Evolutionary conservation across 2,329 filamentous ascomycete genomes (phyloP).

Genomic region (Fusarium euwallaceae): DNA sequence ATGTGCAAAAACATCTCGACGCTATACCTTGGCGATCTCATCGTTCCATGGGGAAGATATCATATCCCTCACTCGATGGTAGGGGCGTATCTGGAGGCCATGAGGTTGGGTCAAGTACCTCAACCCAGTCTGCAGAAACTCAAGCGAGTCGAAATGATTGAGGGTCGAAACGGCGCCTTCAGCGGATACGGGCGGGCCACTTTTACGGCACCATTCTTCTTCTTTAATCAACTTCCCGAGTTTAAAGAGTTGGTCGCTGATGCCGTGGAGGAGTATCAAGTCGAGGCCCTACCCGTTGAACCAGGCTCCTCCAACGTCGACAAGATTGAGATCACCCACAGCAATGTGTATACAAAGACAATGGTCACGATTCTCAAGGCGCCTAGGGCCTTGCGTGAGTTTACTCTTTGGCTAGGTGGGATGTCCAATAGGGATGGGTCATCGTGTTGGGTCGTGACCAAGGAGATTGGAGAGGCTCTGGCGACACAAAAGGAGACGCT

Average conservation of each 20-base stretch:
- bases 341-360: background rate
- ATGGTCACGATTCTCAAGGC: background rate
- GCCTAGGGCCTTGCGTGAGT: background rate
- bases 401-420: background rate
- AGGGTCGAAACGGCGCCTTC: background rate
- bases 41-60: background rate
- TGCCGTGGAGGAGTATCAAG: background rate
- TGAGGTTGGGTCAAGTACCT: background rate
- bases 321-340: background rate
- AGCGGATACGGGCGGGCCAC: background rate
- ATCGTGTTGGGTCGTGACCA: too few species aligned
- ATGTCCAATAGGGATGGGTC: background rate
- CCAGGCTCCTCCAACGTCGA: background rate
- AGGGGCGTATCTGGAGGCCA: background rate
- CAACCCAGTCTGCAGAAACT: background rate
- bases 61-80: background rate
- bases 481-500: background rate
- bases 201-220: background rate
- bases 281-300: background rate
- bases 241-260: background rate
- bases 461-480: background rate
- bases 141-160: background rate
- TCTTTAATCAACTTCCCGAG: background rate
- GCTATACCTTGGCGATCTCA: background rate
- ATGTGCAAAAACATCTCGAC: conserved; percentile 4